Conservation (phyloP, 2,329 filamentous ascomycete species). For the Phyllosticta capitalensis region DNA sequence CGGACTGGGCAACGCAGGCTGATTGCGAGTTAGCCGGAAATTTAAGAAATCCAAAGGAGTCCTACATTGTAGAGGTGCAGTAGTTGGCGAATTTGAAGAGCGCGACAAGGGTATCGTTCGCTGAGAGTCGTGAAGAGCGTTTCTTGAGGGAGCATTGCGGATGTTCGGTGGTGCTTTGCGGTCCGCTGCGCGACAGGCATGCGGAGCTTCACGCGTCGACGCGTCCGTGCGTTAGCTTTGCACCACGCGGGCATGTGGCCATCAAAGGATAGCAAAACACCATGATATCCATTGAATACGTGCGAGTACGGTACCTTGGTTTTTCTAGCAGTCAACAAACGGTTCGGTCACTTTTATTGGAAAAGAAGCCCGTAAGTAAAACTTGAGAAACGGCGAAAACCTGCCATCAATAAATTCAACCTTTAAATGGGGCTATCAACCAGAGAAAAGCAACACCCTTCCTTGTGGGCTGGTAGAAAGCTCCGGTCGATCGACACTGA, state of each 20-base stretch:
- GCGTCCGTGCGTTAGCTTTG: constrained; percentile 2
- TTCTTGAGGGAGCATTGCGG: constrained; percentile 27
- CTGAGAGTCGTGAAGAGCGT: constrained; percentile 27
- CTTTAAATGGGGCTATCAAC: too few relatives aligned
- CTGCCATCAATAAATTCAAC: too few relatives aligned
- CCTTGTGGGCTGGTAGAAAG: too few relatives aligned
- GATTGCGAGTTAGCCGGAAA: constrained; percentile 15
- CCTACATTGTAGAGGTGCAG: constrained; percentile 36
- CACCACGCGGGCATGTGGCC: not conserved
- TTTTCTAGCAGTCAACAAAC: too few relatives aligned
- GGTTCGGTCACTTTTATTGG: too few relatives aligned
- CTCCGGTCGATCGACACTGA: too few relatives aligned
- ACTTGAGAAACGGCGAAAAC: too few relatives aligned
- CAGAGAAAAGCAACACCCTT: too few relatives aligned
- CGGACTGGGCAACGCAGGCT: constrained; percentile 60
- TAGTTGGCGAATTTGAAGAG: constrained; percentile 39
- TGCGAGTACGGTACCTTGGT: too few relatives aligned
- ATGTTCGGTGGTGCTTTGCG: not conserved
- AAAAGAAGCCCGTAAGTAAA: too few relatives aligned
- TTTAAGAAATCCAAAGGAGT: not conserved
- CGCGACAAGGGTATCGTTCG: constrained; percentile 33
- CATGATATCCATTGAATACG: too few relatives aligned
- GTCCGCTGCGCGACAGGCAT: not conserved
- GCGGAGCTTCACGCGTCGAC: constrained; percentile 5
- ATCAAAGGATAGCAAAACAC: too few relatives aligned